Percentiles rank a stretch among this genome's conserved stretches.
These are phyloP conservation scores for Malus hybrid DNA, from an alignment of 331 rosid genomes.

Conservation along the genomic window DNA sequence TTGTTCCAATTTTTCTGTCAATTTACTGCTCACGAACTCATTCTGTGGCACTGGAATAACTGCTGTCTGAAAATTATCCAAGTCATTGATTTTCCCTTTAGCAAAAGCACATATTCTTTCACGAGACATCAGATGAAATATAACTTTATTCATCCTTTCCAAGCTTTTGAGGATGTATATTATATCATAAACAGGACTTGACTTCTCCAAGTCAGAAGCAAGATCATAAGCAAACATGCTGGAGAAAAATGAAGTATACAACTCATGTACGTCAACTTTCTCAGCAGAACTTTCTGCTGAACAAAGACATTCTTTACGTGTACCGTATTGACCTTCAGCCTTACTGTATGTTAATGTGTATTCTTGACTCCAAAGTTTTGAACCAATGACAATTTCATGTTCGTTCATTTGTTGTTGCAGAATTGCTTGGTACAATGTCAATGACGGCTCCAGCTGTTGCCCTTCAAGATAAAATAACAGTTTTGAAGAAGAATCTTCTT, in stretches of 20 bases:
- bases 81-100: conserved; percentile 61
- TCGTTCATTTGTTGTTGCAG: conserved; percentile 56
- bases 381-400: conserved; percentile 38
- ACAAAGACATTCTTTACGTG: conserved; percentile 24
- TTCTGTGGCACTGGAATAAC: conserved; percentile 58
- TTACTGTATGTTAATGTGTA: conserved; percentile 62
- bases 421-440: conserved; percentile 86
- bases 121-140: conserved; percentile 63
- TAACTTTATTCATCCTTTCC: conserved; percentile 68
- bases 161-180: conserved; percentile 68
- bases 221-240: conserved; percentile 55
- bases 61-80: conserved; percentile 47
- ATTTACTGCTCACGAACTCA: conserved; percentile 77
- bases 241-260: conserved; percentile 53
- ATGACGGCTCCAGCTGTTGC: conserved; percentile 45
- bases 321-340: conserved; percentile 27
- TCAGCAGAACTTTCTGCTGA: conserved; percentile 25
- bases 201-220: conserved; percentile 66
- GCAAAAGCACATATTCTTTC: conserved; percentile 80
- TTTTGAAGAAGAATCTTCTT: conserved; percentile 37
- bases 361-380: conserved; percentile 66
- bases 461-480: conserved; percentile 71
- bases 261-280: conserved; percentile 30
- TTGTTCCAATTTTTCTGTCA: conserved; percentile 93
- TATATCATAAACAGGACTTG: conserved; percentile 61